Percentiles rank a stretch among this genome's conserved stretches.
Conservation (phyloP, 2,329 filamentous ascomycete species). For the Helminthosporium solani region DNA sequence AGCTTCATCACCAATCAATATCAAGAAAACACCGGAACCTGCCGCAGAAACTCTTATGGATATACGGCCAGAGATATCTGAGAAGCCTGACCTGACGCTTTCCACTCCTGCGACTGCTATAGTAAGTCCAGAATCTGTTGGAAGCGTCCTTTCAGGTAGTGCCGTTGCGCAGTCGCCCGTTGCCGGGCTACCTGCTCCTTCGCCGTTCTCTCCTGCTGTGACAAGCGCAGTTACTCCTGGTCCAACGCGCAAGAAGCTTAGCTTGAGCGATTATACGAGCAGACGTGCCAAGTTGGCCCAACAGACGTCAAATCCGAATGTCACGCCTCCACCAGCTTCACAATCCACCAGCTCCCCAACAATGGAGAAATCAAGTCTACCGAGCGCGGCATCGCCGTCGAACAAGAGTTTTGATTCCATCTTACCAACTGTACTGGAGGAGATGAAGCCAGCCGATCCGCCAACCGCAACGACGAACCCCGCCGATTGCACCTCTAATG, state of each 20-base stretch:
- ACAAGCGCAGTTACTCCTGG: constrained; percentile 45
- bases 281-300: constrained; percentile 44
- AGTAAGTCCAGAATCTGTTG: constrained; percentile 28
- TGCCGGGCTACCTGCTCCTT: constrained; percentile 17
- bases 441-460: constrained; percentile 18
- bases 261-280: constrained; percentile 53
- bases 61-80: constrained; percentile 33
- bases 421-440: constrained; percentile 30
- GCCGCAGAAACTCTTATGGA: constrained; percentile 19
- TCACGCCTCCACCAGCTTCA: constrained; percentile 24
- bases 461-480: constrained; percentile 13
- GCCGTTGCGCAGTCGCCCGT: constrained; percentile 34
- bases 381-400: constrained; percentile 30
- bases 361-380: constrained; percentile 32
- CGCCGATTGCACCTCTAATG: constrained; percentile 12
- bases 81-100: constrained; percentile 25
- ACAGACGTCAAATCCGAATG: constrained; percentile 23
- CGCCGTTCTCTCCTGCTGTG: constrained; percentile 43
- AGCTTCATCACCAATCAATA: constrained; percentile 15
- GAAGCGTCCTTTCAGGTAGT: constrained; percentile 19
- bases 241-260: constrained; percentile 52
- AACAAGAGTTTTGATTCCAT: constrained; percentile 27
- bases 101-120: constrained; percentile 14
- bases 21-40: constrained; percentile 9
- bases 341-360: constrained; percentile 37